Evolutionary conservation across 495 filamentous ascomycete species (phyloP).

Genomic region (Aspergillus leporis): DNA sequence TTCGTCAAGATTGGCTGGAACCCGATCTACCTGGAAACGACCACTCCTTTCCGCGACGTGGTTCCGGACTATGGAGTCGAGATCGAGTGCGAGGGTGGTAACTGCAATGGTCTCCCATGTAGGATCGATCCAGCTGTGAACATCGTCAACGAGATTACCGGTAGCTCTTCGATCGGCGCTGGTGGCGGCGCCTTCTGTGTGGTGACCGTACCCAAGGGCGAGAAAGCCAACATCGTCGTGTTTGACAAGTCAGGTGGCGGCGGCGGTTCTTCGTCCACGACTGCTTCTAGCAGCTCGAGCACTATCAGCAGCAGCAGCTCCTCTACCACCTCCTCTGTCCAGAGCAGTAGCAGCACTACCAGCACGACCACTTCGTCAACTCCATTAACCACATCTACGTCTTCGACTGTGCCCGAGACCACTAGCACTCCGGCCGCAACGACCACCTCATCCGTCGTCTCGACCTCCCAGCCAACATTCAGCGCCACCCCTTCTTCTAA

Average conservation of each 20-base stretch:
- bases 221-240: constrained; percentile 68
- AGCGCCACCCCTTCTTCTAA: constrained; percentile 25
- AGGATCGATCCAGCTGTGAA: constrained; percentile 66
- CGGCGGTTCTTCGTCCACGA: constrained; percentile 18
- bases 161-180: constrained; percentile 55
- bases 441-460: constrained; percentile 28
- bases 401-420: constrained; percentile 4
- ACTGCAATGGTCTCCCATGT: constrained; percentile 75
- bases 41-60: constrained; percentile 56
- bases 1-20: constrained; percentile 81
- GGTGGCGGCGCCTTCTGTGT: constrained; percentile 77
- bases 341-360: constrained; percentile 17
- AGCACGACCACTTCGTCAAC: constrained; percentile 11
- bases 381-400: constrained; percentile 13
- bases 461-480: constrained; percentile 26
- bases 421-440: constrained; percentile 26
- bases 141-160: constrained; percentile 61
- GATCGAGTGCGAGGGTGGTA: constrained; percentile 65
- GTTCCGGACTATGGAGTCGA: constrained; percentile 68
- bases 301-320: constrained; percentile 23
- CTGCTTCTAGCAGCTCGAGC: constrained; percentile 10
- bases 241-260: constrained; percentile 42
- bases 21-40: constrained; percentile 65
- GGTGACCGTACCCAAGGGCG: constrained; percentile 70
- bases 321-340: constrained; percentile 14